Evolutionary conservation across 306 rosid species (phyloP), one percentile per base, ranked within the genome.

Genomic region (Myrica gale): DNA sequence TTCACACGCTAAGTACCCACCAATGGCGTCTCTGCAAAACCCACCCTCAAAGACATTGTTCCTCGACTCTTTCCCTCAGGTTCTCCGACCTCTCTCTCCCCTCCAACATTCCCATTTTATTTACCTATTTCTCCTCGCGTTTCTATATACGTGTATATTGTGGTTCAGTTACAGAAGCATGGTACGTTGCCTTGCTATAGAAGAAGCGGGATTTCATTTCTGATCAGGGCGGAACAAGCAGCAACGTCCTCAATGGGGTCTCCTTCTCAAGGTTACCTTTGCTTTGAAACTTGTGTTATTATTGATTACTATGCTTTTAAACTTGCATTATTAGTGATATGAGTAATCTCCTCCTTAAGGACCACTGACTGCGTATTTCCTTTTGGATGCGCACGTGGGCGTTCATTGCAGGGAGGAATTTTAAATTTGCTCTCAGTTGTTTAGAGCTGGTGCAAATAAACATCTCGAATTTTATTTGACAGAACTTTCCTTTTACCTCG

Each of bases 1-100:
- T 48, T 47, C 80, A 19, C 84, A 65, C 48, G 15, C 41, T 32
- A 32, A 2, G 37, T 3, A 32, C 37, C 79, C 74, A 74, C 73
- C 88, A 85, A 92, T 92, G 97, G 88, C 84, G 46, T 80, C 90
- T 43, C 84, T 92, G 60, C 97, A 88, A 82, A 88, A 84, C 79
- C 84, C 92, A 17, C 88, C 95, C 44, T 69, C 95, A 41, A 6
- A 46, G 9, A 46, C 2, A 46, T 46, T 2, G 10, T 46, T 46
- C 10, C 7, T 46, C 50, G 50, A 82, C 68, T 79, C 92, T 79
- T 86, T 88, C 71, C 88, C 94, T 77, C 95, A 79, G 97, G 99
- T 92, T 66, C 71, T 46, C 2, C 7, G 8, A 8, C 2, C 16
- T 48, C 5, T 11, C 3, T 48, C 53, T 48, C 16, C 5, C 4